These are phyloP conservation scores for Helianthus annuus DNA, from an alignment of 129 eudicot genomes.

Conservation along the genomic window HanXRQr2.0-SUNRISE NC_035435.2:122291080-122291579, in stretches of 20 bases:
- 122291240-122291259: too few relatives aligned
- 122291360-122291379: constrained; percentile 18
- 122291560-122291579: too few relatives aligned
- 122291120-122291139: too few relatives aligned
- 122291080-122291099: too few relatives aligned
- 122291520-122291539: neutral
- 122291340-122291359: constrained; percentile 16
- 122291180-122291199: too few relatives aligned
- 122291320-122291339: neutral
- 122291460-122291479: neutral
- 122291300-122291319: neutral
- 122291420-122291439: constrained; percentile 6
- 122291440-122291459: neutral
- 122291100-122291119: too few relatives aligned
- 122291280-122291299: neutral
- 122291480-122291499: neutral
- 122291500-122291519: neutral
- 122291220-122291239: too few relatives aligned
- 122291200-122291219: too few relatives aligned
- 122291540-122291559: neutral
- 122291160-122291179: too few relatives aligned
- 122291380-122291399: neutral
- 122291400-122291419: constrained; percentile 10
- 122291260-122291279: too few relatives aligned
- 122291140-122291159: too few relatives aligned